A percentile compares a stretch with the other conserved stretches of the same genome.
These are phyloP conservation scores for Trichoderma asperellum DNA, from an alignment of 2,329 filamentous ascomycete species.

Conservation along the genomic window DNA sequence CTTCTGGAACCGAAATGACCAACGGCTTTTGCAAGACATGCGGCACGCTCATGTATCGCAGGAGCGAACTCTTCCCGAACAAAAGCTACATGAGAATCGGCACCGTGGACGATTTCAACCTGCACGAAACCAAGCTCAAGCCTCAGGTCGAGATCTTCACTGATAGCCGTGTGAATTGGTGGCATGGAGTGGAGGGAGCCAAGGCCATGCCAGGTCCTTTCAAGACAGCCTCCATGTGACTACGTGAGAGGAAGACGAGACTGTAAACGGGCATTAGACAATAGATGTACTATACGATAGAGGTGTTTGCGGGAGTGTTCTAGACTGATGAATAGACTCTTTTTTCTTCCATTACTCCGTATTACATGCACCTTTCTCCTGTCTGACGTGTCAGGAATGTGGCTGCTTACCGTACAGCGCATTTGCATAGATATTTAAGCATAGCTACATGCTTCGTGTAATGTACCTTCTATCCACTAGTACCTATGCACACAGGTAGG, in stretches of 20 bases:
- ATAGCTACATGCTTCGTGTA: not conserved
- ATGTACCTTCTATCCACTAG: not conserved
- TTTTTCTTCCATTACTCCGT: not conserved
- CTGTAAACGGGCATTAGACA: not conserved
- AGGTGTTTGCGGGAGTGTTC: not conserved
- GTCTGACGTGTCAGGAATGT: not conserved
- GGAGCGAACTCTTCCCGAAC: not conserved
- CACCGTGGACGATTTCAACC: slow-evolving; percentile 19
- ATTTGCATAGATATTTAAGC: not conserved
- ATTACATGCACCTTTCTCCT: not conserved
- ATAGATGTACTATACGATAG: not conserved
- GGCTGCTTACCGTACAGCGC: not conserved
- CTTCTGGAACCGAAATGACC: not conserved
- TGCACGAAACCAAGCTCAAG: slow-evolving; percentile 18
- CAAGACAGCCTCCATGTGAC: not conserved
- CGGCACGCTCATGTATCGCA: slow-evolving; percentile 25
- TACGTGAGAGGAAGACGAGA: not conserved
- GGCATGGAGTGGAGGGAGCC: slow-evolving; percentile 18
- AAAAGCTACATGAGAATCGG: slow-evolving; percentile 21
- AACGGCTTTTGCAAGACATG: slow-evolving; percentile 22
- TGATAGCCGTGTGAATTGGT: slow-evolving; percentile 4
- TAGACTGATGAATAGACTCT: not conserved
- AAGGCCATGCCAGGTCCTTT: not conserved
- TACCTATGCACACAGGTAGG: too few species aligned
- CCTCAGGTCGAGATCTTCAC: not conserved